Evolutionary conservation across 306 rosid species (phyloP).

Genomic region (Glycine latifolia): DNA sequence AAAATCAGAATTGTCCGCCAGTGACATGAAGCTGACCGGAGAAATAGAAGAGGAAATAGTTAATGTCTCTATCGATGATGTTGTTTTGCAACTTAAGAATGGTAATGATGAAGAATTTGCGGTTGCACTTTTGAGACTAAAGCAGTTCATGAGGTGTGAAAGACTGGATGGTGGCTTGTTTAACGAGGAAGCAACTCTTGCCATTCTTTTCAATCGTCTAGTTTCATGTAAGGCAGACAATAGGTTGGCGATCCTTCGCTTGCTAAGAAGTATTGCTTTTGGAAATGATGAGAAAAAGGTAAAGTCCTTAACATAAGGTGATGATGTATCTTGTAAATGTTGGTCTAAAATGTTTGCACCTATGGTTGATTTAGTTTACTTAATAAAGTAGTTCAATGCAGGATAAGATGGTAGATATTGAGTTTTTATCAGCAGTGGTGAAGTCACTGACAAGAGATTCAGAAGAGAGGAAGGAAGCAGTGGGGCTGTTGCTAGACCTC

Average conservation of each 20-base stretch:
- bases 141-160: slow-evolving; percentile 57
- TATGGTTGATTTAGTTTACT: slow-evolving; percentile 44
- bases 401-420: slow-evolving; percentile 81
- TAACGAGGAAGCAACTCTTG: slow-evolving; percentile 61
- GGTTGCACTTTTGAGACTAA: slow-evolving; percentile 61
- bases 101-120: slow-evolving; percentile 77
- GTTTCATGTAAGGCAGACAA: slow-evolving; percentile 59
- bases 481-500: slow-evolving; percentile 73
- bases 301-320: slow-evolving; percentile 27
- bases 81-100: slow-evolving; percentile 68
- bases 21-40: slow-evolving; percentile 54
- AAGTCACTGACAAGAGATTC: slow-evolving; percentile 75
- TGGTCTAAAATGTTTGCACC: slow-evolving; percentile 18
- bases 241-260: slow-evolving; percentile 59
- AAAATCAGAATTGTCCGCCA: slow-evolving; percentile 45
- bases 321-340: slow-evolving; percentile 4
- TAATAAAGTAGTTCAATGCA: slow-evolving; percentile 56
- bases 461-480: slow-evolving; percentile 88
- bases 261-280: slow-evolving; percentile 64
- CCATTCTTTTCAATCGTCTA: slow-evolving; percentile 72
- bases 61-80: slow-evolving; percentile 58
- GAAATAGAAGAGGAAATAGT: slow-evolving; percentile 68
- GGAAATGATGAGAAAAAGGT: slow-evolving; percentile 71
- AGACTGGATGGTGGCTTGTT: slow-evolving; percentile 59
- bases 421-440: slow-evolving; percentile 70